Evolutionary conservation across 257 asterid species (phyloP), one percentile per base, ranked within the genome.

Genomic region (Thymus quinquecostatus): DNA sequence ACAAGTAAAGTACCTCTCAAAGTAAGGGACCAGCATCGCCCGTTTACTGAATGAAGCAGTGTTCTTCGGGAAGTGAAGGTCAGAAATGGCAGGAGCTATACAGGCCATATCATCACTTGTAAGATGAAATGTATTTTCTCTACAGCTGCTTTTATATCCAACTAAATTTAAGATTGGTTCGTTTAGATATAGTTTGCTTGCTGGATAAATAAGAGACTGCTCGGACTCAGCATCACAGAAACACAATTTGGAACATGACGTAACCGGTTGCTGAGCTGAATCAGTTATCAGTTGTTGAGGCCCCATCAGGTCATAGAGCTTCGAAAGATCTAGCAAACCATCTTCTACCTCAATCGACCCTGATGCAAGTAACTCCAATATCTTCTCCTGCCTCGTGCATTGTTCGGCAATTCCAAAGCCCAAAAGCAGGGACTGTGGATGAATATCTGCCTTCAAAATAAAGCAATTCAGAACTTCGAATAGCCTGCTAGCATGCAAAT

Each of bases 21-120:
- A 95, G 81, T 78, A 89, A 13, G 99, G 99, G 74, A 95, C 98
- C 79, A 95, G 75, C 92, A 89, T 69, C 33, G 96, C 41, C 58
- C 71, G 89, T 76, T 78, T 84, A 64, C 78, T 77, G 49, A 81
- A 77, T 50, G 84, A 84, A 30, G 33, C 75, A 13, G 90, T 47
- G 76, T 63, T 77, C 77, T 76, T 86, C 21, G 82, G 56, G 28
- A 73, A 71, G 78, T 73, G 64, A 44, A 79, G 65, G 59, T 84
- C 84, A 32, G 89, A 75, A 60, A 89, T 80, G 59, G 77, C 66
- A 3, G 92, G 77, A 73, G 83, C 79, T 14, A 21, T 21, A 21
- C 21, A 21, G 21, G 21, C 21, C 21, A 21, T 21, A 21, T 21
- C 21, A 21, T 21, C 21, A 21, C 21, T 21, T 21, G 21, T 21